Conservation (phyloP, 305 asterid genomes). For the Solanum hybrid region DNA sequence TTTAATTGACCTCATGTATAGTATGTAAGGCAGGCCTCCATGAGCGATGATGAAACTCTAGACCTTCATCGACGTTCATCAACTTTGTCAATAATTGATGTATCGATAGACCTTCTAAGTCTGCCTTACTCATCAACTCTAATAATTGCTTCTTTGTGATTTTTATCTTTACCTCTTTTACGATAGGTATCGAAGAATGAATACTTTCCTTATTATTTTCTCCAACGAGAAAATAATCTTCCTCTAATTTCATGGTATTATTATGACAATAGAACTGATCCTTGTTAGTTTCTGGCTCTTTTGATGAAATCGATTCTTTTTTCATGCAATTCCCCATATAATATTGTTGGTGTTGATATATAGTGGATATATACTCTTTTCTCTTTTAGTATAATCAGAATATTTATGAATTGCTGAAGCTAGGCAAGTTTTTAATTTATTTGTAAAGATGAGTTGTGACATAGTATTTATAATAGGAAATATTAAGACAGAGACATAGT, state of each 20-base stretch:
- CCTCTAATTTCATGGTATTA: background rate
- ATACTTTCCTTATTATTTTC: background rate
- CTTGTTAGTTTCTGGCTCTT: background rate
- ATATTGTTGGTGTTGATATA: background rate
- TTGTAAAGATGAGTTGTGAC: background rate
- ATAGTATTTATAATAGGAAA: background rate
- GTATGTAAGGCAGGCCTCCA: slow-evolving; percentile 3
- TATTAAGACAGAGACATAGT: no score
- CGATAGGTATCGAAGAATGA: accelerated
- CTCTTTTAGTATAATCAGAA: background rate
- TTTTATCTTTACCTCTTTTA: background rate
- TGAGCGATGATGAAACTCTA: background rate
- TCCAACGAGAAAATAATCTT: background rate
- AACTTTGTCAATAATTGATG: background rate
- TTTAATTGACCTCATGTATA: background rate
- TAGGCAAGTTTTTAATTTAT: background rate
- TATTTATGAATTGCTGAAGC: background rate
- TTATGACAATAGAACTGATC: background rate
- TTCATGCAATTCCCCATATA: background rate
- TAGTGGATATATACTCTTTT: background rate
- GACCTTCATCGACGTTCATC: background rate
- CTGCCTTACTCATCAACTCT: background rate
- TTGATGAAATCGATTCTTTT: background rate
- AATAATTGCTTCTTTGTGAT: background rate
- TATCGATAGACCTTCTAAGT: background rate